Base-by-base conservation (phyloP, 148 eudicot genomes). In the Chenopodium quinoa region DNA sequence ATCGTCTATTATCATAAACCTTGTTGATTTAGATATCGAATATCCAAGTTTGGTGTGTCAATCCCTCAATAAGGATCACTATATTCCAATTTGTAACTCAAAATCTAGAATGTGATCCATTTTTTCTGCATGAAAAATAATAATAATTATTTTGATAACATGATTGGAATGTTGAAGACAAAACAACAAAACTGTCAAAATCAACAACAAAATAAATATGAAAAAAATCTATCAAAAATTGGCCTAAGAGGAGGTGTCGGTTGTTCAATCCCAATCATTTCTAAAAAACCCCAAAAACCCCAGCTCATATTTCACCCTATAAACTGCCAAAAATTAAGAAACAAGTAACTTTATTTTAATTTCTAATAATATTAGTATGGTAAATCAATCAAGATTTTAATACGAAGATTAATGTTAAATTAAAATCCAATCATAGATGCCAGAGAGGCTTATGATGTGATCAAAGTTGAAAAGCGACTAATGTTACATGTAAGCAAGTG, bases 401-500 rank as follows among this genome's bases (percentile, higher is more conserved):
- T n/a, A 76, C 10, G 7, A 23, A 37, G 5, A 14, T 1, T 3
- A 27, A 27, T 19, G 29, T 25, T 48, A 2, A 2, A 22, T 31
- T 4, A 79, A 19, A 2, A 22, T 34, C 9, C 60, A 72, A 80
- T 62, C 22, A 80, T 73, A 19, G 54, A 62, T 60, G 77, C 71
- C 50, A 63, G 74, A 48, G 8, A 29, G 64, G 68, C 50, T 81
- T 74, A 25, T 75, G 62, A 68, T 13, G 75, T 69, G 62, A 44
- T 75, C 52, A 60, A 82, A 58, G 76, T 10, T 13, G 7, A 77
- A 69, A 82, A 76, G 74, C 8, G 20, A 65, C 22, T 75, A 31
- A 4, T 34, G 54, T 25, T n/a, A 71, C 75, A 80, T 71, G 76
- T 71, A 69, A 60, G 80, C 80, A 78, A 83, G 72, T 78, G 81